Conservation (phyloP, 2,329 filamentous ascomycete species). For the Aspergillus sergii region DNA sequence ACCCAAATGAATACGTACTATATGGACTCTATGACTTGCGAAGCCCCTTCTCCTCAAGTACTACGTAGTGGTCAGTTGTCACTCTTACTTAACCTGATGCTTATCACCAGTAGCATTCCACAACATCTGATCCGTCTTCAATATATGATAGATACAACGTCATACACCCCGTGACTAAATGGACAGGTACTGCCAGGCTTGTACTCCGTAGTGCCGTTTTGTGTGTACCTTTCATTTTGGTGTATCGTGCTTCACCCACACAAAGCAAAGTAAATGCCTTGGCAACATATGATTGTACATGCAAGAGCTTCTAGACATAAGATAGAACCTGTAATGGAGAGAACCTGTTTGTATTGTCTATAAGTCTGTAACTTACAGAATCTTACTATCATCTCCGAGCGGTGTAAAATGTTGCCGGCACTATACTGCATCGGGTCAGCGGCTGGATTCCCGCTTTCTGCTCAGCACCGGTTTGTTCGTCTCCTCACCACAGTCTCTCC, state of each 20-base stretch:
- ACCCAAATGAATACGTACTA: not conserved
- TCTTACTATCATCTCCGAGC: constrained; percentile 4
- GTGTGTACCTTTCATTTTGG: not conserved
- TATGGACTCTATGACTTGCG: not conserved
- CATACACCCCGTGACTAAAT: not conserved
- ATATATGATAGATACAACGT: not conserved
- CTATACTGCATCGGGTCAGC: constrained; percentile 23
- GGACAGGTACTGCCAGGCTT: no score
- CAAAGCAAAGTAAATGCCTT: not conserved
- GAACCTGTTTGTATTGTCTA: not conserved
- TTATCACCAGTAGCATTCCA: not conserved
- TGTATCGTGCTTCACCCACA: not conserved
- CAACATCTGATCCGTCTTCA: not conserved
- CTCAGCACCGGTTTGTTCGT: constrained; percentile 23
- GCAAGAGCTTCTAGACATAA: not conserved
- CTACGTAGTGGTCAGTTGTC: not conserved
- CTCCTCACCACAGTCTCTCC: constrained; percentile 6
- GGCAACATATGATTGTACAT: not conserved
- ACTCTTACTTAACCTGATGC: not conserved
- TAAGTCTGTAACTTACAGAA: not conserved
- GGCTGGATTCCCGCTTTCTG: constrained; percentile 21
- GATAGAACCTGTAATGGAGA: no score
- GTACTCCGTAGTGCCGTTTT: not conserved
- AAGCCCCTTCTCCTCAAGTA: not conserved
- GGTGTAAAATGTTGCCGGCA: constrained; percentile 22